Base-by-base conservation (phyloP, 2,329 filamentous ascomycete genomes). In the Pseudogymnoascus sp. region DNA sequence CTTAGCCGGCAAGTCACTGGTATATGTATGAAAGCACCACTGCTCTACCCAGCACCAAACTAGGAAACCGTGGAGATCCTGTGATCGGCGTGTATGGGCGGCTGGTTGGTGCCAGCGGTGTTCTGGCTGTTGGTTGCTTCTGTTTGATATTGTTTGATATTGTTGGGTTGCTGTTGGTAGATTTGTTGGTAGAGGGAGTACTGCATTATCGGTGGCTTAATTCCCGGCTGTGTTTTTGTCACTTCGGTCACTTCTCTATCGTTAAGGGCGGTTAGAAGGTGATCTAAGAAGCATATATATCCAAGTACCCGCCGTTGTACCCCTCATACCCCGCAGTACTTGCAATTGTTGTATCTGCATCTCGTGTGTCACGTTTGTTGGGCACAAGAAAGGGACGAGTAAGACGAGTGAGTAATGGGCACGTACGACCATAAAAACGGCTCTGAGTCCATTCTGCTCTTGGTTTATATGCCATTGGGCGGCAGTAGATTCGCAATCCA, bases 41-140 rank as follows among this genome's bases (percentile, higher is more conserved):
- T 31, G 28, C 28, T 31, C 8, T 31, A 31, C 28, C 28, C 28
- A 31, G 37, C 37, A 38, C 37, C 37, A 18, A 44, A 21, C 40
- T 12, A 12, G 40, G 18, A 44, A 23, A 44, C 18, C 59, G 35
- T 44, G 38, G 40, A 33, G 28, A 50, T 62, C 47, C n/a, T 21
- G 37, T 50, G 60, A 50, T 62, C 47, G 40, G 38, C 38, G 60
- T n/a, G 38, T 47, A 47, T 35, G 40, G 60, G 60, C 16, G 21
- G 35, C 14, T 31, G 44, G 44, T 53, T 53, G 44, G 44, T 53
- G 44, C 44, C 44, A 53, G 23, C 44, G 14, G 23, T 31, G 23
- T 28, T 28, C 11, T 31, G 28, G 7, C 23, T 28, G 44, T 50
- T 50, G 44, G 21, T 28, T 28, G 23, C 4, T 23, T 28, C 12